Percentiles rank a stretch among this genome's conserved stretches.
phyloP scores from a whole-genome alignment of 148 eudicot genomes.

The Camellia japonica region DNA sequence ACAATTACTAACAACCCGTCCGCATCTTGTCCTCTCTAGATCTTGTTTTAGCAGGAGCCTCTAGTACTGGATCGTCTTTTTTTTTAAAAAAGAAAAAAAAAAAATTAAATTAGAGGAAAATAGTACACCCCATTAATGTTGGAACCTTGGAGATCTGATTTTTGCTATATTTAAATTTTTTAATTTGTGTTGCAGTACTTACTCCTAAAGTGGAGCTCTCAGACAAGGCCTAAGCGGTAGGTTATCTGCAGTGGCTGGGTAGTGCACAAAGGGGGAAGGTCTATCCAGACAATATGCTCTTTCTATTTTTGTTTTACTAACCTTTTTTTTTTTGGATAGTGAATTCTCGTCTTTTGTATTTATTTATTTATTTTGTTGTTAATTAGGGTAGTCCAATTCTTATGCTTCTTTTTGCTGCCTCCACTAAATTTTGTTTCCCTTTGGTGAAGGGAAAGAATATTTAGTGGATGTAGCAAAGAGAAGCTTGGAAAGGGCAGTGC shows the following conservation, averaged over 20 bases:
- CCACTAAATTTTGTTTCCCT: conserved; percentile 77
- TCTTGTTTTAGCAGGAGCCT: too few relatives aligned
- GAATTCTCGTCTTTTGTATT: not conserved
- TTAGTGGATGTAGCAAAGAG: conserved; percentile 97
- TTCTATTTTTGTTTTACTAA: not conserved
- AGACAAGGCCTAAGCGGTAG: conserved; percentile 3
- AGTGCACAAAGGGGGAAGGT: conserved; percentile 12
- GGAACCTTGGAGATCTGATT: not conserved
- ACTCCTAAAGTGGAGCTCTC: conserved; percentile 1
- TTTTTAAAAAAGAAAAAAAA: too few relatives aligned
- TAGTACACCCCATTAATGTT: not conserved
- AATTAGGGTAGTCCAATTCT: conserved; percentile 41
- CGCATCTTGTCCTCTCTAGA: too few relatives aligned
- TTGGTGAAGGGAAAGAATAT: conserved; percentile 34
- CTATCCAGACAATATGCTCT: not conserved
- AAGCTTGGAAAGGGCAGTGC: conserved; percentile 71
- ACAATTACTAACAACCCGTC: too few relatives aligned
- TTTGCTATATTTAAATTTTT: not conserved
- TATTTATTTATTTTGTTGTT: not conserved
- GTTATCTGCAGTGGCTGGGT: not conserved
- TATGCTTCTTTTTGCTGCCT: conserved; percentile 98
- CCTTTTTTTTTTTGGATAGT: not conserved
- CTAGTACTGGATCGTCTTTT: too few relatives aligned
- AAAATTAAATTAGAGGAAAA: not conserved
- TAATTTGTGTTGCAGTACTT: conserved; percentile 5